Percentiles rank a stretch among this genome's conserved stretches.
These are phyloP conservation scores for Magnaporthiopsis rhizophila DNA, from an alignment of 2,329 filamentous ascomycete species.

Conservation along the genomic window DNA sequence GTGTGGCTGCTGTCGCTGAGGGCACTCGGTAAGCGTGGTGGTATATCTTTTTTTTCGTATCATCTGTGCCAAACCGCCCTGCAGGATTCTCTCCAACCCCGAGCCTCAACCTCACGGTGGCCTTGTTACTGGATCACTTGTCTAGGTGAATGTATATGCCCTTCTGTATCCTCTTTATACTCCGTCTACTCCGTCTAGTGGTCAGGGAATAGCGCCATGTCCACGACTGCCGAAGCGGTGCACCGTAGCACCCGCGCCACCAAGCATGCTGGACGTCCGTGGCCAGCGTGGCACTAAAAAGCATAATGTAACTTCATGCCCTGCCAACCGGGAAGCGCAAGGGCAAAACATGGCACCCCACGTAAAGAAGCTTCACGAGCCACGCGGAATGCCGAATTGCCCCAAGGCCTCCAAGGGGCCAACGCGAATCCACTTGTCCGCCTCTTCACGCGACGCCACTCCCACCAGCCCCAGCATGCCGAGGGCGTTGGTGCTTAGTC, in stretches of 20 bases:
- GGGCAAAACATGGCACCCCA: not conserved
- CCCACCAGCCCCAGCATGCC: slow-evolving; percentile 24
- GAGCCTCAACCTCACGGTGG: not conserved
- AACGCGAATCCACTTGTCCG: not conserved
- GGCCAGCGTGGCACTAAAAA: not conserved
- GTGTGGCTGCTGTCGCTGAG: not conserved
- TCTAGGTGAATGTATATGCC: not conserved
- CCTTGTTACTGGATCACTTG: not conserved
- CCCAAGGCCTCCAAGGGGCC: not conserved
- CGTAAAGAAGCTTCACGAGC: not conserved
- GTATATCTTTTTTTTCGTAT: not conserved
- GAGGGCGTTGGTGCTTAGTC: slow-evolving; percentile 23
- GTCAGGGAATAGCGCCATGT: not conserved
- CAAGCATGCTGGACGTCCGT: not conserved
- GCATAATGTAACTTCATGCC: not conserved
- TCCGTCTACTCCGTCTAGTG: not conserved
- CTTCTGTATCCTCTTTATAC: not conserved
- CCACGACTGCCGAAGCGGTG: not conserved
- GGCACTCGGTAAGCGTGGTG: too few species aligned
- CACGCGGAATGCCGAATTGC: slow-evolving; percentile 1
- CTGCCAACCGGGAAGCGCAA: not conserved
- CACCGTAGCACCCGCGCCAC: not conserved
- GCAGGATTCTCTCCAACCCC: not conserved
- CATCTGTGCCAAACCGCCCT: not conserved
- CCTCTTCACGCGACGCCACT: not conserved